Evolutionary conservation across 306 rosid genomes (phyloP), one percentile per base, ranked within the genome.

Genomic region (Rosa chinensis): DNA sequence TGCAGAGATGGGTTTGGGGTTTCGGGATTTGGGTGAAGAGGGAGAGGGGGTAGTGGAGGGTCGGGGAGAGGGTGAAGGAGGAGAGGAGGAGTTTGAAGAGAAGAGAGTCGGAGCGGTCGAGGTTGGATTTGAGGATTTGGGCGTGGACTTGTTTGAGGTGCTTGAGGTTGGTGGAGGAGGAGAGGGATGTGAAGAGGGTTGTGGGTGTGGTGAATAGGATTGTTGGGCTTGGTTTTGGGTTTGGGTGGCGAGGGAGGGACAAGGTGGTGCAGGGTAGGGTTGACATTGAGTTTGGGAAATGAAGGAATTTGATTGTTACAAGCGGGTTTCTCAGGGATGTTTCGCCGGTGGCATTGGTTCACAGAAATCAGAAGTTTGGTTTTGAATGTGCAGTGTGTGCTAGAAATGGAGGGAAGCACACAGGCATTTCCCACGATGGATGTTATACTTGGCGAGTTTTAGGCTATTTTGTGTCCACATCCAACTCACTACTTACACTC

Each of bases 121-220:
- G 63, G 2, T 74, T 69, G 70, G 84, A 77, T 76, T 89, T 91
- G 45, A 93, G 91, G 67, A 93, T 86, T 80, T 85, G 95, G 20
- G 91, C 89, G 74, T 94, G 97, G 43, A 94, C 72, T 86, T 90
- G 94, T 71, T 86, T 89, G 70, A 94, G 90, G 1, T 88, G 92
- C 18, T 71, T 25, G 43, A 85, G 82, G 32, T 83, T 77, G 79
- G 88, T 70, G 72, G 88, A 64, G 68, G 94, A 79, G 35, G 87
- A 43, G 11, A 90, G 79, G 58, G 92, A 87, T n/a, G 81, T 78
- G 56, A 76, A 47, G 45, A 86, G 62, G 69, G 80, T 66, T 75
- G 76, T 8, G 84, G 84, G 35, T 21, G 78, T 50, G 50, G 58
- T 53, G 74, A 3, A 13, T 4, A 66, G 32, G 82, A 40, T 74